Evolutionary conservation across 1,284 basidiomycete species (phyloP).

Genomic region (Melampsora occidentalis): DNA sequence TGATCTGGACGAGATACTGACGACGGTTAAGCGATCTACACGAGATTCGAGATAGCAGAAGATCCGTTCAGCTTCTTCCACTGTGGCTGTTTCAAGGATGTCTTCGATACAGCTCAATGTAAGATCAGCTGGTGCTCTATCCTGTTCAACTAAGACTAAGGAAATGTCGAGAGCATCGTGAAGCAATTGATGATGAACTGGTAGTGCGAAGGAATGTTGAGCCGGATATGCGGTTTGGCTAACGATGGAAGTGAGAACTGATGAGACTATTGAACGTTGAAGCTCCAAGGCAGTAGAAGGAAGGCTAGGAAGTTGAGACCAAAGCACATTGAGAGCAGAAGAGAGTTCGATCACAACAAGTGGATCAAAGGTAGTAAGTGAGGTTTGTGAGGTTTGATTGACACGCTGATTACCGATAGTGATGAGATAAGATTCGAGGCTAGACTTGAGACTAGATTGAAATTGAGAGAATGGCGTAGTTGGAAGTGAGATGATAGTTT

Average conservation of each 20-base stretch:
- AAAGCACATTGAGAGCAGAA: constrained; percentile 3
- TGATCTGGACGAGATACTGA: neutral
- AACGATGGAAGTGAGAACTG: constrained; percentile 37
- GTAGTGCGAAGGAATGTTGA: neutral
- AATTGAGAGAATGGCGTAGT: constrained; percentile 6
- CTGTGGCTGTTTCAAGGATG: constrained; percentile 27
- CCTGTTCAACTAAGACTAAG: constrained; percentile 23
- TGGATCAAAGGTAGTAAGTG: neutral
- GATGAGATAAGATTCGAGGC: neutral
- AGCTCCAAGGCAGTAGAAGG: constrained; percentile 15
- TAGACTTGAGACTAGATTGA: constrained; percentile 2
- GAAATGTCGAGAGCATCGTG: constrained; percentile 32
- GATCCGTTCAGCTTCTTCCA: constrained; percentile 25
- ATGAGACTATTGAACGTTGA: constrained; percentile 27
- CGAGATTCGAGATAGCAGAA: constrained; percentile 40
- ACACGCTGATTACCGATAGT: neutral
- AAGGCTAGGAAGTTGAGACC: constrained; percentile 17
- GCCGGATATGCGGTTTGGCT: neutral
- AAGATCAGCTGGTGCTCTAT: constrained; percentile 23
- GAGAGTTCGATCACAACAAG: neutral
- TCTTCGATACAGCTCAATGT: constrained; percentile 27
- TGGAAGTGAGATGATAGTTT: constrained; percentile 1
- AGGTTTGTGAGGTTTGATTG: neutral
- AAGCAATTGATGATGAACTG: constrained; percentile 5
- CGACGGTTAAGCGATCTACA: constrained; percentile 22